Evolutionary conservation across 2,329 filamentous ascomycete genomes (phyloP).

Genomic region (Nigrospora sphaerica): DNA sequence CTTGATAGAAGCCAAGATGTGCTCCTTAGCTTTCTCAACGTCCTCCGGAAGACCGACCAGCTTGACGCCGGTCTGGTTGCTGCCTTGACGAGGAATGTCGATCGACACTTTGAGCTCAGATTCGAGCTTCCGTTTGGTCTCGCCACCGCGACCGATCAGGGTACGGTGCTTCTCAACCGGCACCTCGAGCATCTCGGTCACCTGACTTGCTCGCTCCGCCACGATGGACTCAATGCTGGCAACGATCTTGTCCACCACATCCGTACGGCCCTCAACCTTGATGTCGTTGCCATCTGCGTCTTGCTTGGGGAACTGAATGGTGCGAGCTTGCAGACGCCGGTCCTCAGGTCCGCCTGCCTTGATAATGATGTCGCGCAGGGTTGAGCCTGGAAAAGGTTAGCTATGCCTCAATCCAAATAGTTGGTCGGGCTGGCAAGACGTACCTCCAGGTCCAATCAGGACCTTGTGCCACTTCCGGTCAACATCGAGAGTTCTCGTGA

Average conservation of each 20-base stretch:
- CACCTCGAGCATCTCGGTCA: slow-evolving; percentile 72
- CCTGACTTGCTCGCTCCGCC: slow-evolving; percentile 74
- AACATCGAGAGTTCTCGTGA: slow-evolving; percentile 78
- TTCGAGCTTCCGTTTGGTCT: slow-evolving; percentile 79
- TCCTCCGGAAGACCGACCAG: slow-evolving; percentile 71
- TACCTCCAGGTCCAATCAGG: slow-evolving; percentile 82
- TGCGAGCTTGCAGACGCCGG: slow-evolving; percentile 73
- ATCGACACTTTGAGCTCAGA: slow-evolving; percentile 78
- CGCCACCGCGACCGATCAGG: slow-evolving; percentile 87
- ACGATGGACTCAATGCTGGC: slow-evolving; percentile 76
- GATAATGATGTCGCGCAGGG: slow-evolving; percentile 78
- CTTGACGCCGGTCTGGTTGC: slow-evolving; percentile 77
- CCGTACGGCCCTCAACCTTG: slow-evolving; percentile 77
- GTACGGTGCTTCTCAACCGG: slow-evolving; percentile 84
- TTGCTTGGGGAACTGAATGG: slow-evolving; percentile 90
- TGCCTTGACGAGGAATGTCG: slow-evolving; percentile 86
- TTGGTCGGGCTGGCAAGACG: neutral
- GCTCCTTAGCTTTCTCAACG: slow-evolving; percentile 79
- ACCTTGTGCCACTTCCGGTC: slow-evolving; percentile 89
- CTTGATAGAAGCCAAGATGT: slow-evolving; percentile 73
- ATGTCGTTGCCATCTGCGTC: slow-evolving; percentile 78
- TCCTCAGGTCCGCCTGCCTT: slow-evolving; percentile 87
- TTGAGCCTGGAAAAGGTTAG: slow-evolving; percentile 60
- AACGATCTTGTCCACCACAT: slow-evolving; percentile 83
- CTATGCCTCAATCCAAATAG: slow-evolving; percentile 5